A percentile compares a stretch with the other conserved stretches of the same genome.
Evolutionary conservation across 2,329 filamentous ascomycete genomes (phyloP).

Genomic region (Gyromitra esculenta): DNA sequence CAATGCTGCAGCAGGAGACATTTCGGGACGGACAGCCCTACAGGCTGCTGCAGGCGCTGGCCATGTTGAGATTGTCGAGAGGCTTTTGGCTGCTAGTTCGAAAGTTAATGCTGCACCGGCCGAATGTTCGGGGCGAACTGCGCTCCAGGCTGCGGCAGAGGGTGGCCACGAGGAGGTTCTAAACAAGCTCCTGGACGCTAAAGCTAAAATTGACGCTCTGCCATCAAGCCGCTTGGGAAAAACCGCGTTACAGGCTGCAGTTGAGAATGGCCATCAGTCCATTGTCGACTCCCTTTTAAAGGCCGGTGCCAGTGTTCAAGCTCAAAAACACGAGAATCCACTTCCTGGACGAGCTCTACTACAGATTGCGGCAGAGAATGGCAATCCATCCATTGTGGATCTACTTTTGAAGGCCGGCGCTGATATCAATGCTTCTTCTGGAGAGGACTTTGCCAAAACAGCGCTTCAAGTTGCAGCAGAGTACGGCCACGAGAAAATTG

Average conservation of each 20-base stretch:
- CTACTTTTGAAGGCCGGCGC: conserved; percentile 41
- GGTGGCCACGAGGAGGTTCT: conserved; percentile 40
- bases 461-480: conserved; percentile 17
- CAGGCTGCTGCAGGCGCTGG: conserved; percentile 53
- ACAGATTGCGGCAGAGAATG: conserved; percentile 52
- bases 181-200: conserved; percentile 20
- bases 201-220: conserved; percentile 10
- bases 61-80: conserved; percentile 48
- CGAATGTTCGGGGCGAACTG: conserved; percentile 2
- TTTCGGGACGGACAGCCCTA: conserved; percentile 3
- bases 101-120: conserved; percentile 42
- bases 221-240: background rate
- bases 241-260: conserved; percentile 47
- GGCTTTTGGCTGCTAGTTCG: conserved; percentile 27
- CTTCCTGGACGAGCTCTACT: background rate
- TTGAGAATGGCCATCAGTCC: conserved; percentile 50
- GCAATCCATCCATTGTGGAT: conserved; percentile 50
- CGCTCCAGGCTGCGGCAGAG: conserved; percentile 44
- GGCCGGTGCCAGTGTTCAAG: conserved; percentile 25
- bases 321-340: background rate
- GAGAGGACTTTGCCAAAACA: background rate
- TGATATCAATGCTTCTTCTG: conserved; percentile 2
- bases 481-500: conserved; percentile 6
- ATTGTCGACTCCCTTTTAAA: conserved; percentile 51
- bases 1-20: conserved; percentile 2